These are phyloP conservation scores for Biscutella laevigata DNA, from an alignment of 441 rosid species.

Conservation along the genomic window DNA sequence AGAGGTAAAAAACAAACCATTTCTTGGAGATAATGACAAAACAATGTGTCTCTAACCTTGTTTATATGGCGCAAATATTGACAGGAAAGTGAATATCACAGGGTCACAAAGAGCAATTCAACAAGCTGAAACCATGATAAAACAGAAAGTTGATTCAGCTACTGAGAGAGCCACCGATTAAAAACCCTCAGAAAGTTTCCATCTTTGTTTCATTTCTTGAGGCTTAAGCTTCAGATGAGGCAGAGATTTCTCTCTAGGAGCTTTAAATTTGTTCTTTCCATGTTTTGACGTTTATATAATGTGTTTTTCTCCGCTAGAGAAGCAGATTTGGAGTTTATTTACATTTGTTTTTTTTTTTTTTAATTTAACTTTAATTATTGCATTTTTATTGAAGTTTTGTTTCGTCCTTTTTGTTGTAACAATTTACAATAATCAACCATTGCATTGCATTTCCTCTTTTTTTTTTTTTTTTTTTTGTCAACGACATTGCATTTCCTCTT, in stretches of 20 bases:
- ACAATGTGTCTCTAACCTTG: conserved; percentile 11
- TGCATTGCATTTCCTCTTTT: conserved; percentile 8
- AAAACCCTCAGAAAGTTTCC: conserved; percentile 28
- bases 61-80: neutral
- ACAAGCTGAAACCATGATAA: conserved; percentile 85
- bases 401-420: conserved; percentile 24
- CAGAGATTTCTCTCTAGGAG: conserved; percentile 21
- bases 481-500: too few species aligned
- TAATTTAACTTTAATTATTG: conserved; percentile 15
- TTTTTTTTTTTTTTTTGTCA: too few species aligned
- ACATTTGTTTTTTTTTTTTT: conserved; percentile 14
- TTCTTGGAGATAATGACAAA: neutral
- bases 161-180: conserved; percentile 64
- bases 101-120: conserved; percentile 85
- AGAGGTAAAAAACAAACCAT: conserved; percentile 53
- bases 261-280: conserved; percentile 15
- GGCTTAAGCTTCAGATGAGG: conserved; percentile 20
- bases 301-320: conserved; percentile 14
- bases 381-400: conserved; percentile 27
- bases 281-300: conserved; percentile 9
- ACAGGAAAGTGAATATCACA: conserved; percentile 90
- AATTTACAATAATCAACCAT: conserved; percentile 21
- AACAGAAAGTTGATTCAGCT: conserved; percentile 85
- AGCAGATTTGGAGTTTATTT: conserved; percentile 25
- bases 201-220: conserved; percentile 20